Percentiles rank a stretch among this genome's conserved stretches.
phyloP scores from a whole-genome alignment of 2,329 filamentous ascomycete genomes.

The Colletotrichum lindemuthianum region DNA sequence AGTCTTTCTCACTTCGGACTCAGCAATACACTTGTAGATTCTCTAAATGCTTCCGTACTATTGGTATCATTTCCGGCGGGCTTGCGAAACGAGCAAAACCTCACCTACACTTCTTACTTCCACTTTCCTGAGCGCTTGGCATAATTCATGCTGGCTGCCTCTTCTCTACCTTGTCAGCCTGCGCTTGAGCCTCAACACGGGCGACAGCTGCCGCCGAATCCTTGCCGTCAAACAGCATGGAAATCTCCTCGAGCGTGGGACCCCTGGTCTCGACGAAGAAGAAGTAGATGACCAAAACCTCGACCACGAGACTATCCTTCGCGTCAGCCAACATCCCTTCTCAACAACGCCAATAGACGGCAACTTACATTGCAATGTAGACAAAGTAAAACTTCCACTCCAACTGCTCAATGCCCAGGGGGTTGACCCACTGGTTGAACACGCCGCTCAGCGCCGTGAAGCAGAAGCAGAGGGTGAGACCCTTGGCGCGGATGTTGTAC shows the following conservation, averaged over 20 bases:
- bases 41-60: too few relatives aligned
- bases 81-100: neutral
- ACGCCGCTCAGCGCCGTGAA: conserved; percentile 40
- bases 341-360: accelerated
- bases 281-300: conserved; percentile 51
- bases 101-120: neutral
- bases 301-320: conserved; percentile 40
- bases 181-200: conserved; percentile 14
- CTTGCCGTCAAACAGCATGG: conserved; percentile 29
- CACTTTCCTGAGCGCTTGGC: too few relatives aligned
- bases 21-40: too few relatives aligned
- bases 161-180: conserved; percentile 15
- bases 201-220: conserved; percentile 29
- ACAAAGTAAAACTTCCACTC: conserved; percentile 56
- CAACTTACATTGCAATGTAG: conserved; percentile 46
- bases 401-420: conserved; percentile 53
- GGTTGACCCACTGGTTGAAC: conserved; percentile 54
- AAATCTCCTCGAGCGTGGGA: conserved; percentile 61
- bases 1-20: too few relatives aligned
- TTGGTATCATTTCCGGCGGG: too few relatives aligned
- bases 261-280: conserved; percentile 59
- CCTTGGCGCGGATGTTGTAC: conserved; percentile 29
- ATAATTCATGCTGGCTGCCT: conserved; percentile 2
- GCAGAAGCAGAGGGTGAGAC: conserved; percentile 37
- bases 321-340: neutral